phyloP scores from a whole-genome alignment of 73 alveolate genomes.

The Breviolum minutum region DNA sequence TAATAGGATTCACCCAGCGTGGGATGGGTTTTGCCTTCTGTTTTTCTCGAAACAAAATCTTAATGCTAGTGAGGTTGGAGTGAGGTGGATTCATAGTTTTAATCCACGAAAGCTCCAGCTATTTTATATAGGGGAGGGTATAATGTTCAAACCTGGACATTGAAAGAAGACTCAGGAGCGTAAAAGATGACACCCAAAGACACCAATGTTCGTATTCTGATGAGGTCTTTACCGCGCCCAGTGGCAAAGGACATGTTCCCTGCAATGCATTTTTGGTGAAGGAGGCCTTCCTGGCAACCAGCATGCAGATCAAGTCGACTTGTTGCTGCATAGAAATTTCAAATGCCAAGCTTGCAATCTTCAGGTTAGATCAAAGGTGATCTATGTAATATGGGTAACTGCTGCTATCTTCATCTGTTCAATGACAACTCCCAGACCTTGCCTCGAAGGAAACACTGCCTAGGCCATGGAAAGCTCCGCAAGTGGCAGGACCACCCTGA shows the following conservation, averaged over 20 bases:
- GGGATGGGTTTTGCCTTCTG: too few relatives aligned
- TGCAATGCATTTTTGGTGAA: not conserved
- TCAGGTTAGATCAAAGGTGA: not conserved
- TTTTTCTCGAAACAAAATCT: too few relatives aligned
- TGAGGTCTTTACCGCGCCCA: not conserved
- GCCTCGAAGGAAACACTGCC: constrained; percentile 26
- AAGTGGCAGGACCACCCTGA: constrained; percentile 13
- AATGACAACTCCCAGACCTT: not conserved
- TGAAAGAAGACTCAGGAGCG: too few relatives aligned
- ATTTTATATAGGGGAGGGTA: too few relatives aligned
- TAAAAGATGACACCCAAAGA: too few relatives aligned
- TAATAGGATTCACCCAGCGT: too few relatives aligned
- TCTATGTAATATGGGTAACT: not conserved
- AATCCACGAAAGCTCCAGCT: too few relatives aligned
- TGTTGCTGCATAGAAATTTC: not conserved
- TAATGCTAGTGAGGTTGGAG: too few relatives aligned
- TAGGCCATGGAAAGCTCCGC: not conserved
- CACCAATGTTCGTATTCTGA: too few relatives aligned
- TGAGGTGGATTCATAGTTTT: too few relatives aligned
- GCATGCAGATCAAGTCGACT: not conserved
- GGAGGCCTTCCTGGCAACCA: not conserved
- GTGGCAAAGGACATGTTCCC: not conserved
- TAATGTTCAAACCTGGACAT: too few relatives aligned
- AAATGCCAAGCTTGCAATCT: not conserved
- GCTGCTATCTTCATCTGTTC: not conserved